Base-by-base conservation (phyloP, 2,329 filamentous ascomycete species). In the Chaetothyriales sp. region DNA sequence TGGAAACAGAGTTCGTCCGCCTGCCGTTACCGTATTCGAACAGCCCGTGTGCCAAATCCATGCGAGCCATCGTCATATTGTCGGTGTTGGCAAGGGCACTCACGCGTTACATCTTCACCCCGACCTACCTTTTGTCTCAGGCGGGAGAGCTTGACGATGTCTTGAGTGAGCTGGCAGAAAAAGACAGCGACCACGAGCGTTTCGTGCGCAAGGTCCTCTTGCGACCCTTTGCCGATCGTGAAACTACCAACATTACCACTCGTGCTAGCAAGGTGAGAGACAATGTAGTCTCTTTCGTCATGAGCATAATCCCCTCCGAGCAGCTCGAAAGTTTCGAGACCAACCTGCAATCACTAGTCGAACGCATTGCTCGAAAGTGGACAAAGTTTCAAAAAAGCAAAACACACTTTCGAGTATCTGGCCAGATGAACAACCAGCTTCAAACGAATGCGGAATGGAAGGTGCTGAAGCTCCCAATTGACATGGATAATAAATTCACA, bases 131-230 rank as follows among this genome's bases (percentile, higher is more conserved):
- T 25, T 33, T 56, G 19, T 51, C 53, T 37, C 46, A 56, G 15
- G 52, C 51, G 9, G 49, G 51, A 19, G 52, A 54, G 4, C 19
- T 54, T 6, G 65, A 65, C 47, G 67, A 66, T 53, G 83, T 86
- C 50, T 86, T 83, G 25, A 85, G 82, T 53, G 80, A 80, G 55
- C 82, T 86, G 76, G 86, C 82, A n/a, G 76, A 79, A 60, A 69
- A 49, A 15, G 46, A 43, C 43, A 54, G 22, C 29, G 51, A 51
- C 33, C 46, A 43, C 18, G 18, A 15, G 4, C 20, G 49, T 9
- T 45, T 51, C 15, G 28, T 25, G 6, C 18, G 51, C 15, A 47
- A 51, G 5, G 47, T 56, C 13, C 46, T 28, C 19, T 25, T 43
- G 20, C 55, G 43, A 18, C 53, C 55, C 3, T 52, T 29, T 10